Base-by-base conservation (phyloP, 2,329 filamentous ascomycete species). In the Fusarium goolgardi region DNA sequence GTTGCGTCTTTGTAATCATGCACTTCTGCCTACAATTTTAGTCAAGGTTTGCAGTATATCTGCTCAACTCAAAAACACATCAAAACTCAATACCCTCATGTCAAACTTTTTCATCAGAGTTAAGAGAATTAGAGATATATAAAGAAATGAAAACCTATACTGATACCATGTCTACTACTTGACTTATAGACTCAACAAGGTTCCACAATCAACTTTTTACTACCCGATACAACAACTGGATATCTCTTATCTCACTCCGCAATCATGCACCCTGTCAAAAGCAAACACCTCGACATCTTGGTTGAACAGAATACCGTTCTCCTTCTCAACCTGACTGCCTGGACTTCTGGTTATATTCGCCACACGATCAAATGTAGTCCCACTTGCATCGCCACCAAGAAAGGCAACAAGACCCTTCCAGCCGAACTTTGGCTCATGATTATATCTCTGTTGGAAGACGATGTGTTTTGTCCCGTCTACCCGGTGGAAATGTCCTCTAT, bases 351-450 rank as follows among this genome's bases (percentile, higher is more conserved):
- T 10, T 63, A 56, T 4, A 15, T 63, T 16, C 21, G 20, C 7
- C 20, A 8, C 3, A 29, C 27, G 1, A 20, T 57, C 2, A 1
- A 20, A 3, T n/a, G 27, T 1, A 32, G n/a, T 3, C 2, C 29
- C 2, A 1, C 3, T 0, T 0, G 9, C 3, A 51, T 51, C 12
- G 18, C 58, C 0, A 39, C 34, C 0, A 63, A 63, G 18, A 3
- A 31, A 29, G 18, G 58, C 0, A 44, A 39, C 12, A 63, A 46
- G 20, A 7, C 11, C 0, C 40, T 63, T 1, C 51, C 60, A 4
- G 3, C 27, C 1, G 58, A 63, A n/a, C 2, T 63, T 15, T 63
- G 58, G 60, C 6, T 43, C 5, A 8, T 51, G 1, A 63, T 63
- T 5, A 6, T 63, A 10, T 5, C 31, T 4, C 27, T 12, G 20